Percentiles rank a stretch among this genome's conserved stretches.
These are phyloP conservation scores for Salvia splendens DNA, from an alignment of 257 asterid genomes.

Conservation along the genomic window DNA sequence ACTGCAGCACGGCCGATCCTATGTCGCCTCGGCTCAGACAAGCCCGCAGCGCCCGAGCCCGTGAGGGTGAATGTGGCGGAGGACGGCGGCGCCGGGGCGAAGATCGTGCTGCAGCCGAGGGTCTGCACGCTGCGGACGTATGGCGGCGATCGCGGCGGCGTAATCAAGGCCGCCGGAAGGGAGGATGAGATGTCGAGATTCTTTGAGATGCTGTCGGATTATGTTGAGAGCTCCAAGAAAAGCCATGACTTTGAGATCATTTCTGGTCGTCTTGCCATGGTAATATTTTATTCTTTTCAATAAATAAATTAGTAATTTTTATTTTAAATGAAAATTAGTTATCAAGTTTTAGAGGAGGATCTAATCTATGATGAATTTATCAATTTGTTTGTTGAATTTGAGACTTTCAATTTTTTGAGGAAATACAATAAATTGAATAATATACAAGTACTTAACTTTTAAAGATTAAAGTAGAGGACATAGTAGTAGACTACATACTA, in stretches of 20 bases:
- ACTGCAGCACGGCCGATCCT: conserved; percentile 46
- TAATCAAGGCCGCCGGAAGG: conserved; percentile 26
- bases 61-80: conserved; percentile 46
- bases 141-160: conserved; percentile 48
- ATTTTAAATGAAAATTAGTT: too few species aligned
- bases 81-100: conserved; percentile 40
- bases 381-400: too few species aligned
- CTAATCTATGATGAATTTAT: too few species aligned
- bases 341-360: too few species aligned
- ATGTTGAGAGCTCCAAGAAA: conserved; percentile 70
- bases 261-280: conserved; percentile 97
- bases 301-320: too few species aligned
- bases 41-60: conserved; percentile 36
- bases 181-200: conserved; percentile 57
- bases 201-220: conserved; percentile 65
- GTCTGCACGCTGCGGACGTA: conserved; percentile 69
- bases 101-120: conserved; percentile 84
- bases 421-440: too few species aligned
- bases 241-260: conserved; percentile 86
- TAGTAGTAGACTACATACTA: too few species aligned
- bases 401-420: too few species aligned
- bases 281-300: conserved; percentile 21
- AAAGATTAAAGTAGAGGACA: too few species aligned
- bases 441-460: too few species aligned
- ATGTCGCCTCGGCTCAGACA: conserved; percentile 44